Evolutionary conservation across 371 early-diverging fungal species (phyloP).

Genomic region (Rhizomucor pusillus): DNA sequence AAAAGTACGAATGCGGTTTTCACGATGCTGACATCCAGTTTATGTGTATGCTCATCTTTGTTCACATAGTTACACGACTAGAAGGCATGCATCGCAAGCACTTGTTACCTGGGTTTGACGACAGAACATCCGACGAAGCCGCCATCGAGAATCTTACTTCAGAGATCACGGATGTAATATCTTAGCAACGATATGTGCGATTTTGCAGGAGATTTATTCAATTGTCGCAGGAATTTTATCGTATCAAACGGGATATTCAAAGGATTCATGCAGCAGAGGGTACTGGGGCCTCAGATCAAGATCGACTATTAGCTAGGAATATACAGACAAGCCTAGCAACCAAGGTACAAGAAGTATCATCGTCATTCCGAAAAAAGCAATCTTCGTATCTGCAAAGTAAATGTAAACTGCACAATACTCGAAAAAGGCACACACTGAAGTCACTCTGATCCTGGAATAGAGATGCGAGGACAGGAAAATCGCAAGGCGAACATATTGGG

Average conservation of each 20-base stretch:
- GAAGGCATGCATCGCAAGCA: constrained; percentile 88
- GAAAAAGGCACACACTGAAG: background rate
- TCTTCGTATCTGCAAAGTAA: constrained; percentile 84
- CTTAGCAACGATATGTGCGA: background rate
- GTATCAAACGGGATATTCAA: constrained; percentile 79
- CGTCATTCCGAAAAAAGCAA: constrained; percentile 81
- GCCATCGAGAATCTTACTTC: constrained; percentile 81
- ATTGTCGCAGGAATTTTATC: constrained; percentile 72
- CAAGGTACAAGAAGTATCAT: constrained; percentile 85
- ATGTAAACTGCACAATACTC: constrained; percentile 4
- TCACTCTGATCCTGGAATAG: constrained; percentile 10
- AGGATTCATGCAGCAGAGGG: constrained; percentile 57
- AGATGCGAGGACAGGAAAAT: constrained; percentile 45
- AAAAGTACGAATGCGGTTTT: constrained; percentile 50
- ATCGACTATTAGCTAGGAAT: constrained; percentile 73
- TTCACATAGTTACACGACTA: constrained; percentile 70
- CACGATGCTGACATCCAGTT: background rate
- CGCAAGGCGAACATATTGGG: constrained; percentile 48
- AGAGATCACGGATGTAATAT: constrained; percentile 75
- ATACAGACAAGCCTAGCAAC: constrained; percentile 88
- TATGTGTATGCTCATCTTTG: background rate
- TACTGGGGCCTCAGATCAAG: constrained; percentile 53
- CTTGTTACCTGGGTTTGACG: constrained; percentile 92
- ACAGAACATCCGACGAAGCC: constrained; percentile 79
- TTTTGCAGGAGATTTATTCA: no score